Evolutionary conservation across 768 basidiomycete genomes (phyloP), one percentile per base, ranked within the genome.

Genomic region (Amanita phalloides): DNA sequence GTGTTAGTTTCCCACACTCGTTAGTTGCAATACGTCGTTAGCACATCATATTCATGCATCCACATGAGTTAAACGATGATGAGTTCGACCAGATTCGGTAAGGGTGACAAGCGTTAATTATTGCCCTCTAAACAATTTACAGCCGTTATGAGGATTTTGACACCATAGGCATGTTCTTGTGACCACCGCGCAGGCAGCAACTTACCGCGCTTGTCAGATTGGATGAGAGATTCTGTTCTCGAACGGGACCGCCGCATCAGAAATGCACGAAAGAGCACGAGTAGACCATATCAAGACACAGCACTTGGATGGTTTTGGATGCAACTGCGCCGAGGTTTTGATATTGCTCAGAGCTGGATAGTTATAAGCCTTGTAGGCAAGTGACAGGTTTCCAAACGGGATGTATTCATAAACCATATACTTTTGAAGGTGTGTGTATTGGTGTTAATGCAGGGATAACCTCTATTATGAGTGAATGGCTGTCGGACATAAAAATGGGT

Each of bases 401-500:
- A 21, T 45, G 10, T 35, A 23, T 53, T 21, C 51, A 13, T 10
- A 33, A 11, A 28, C 36, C 7, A 45, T 39, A 32, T 3, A 37
- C 37, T 41, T 35, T 33, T 43, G 33, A 61, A 95, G 95, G 95
- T 9, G 75, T 91, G 23, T 82, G 79, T 57, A 98, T 99, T 55
- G 96, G 96, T 30, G 64, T 92, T 38, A 96, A 90, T 59, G 91
- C 93, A n/a, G 95, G 91, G 7, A 66, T 98, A 48, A 93, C 96
- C 48, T 92, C 93, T 28, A 96, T 99, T 58, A 71, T 93, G 54
- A 96, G 91, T 45, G 90, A 89, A 68, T 99, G 96, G 96, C 78
- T 99, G 21, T 92, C 93, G 2, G 95, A 98, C 66, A 82, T 98
- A 57, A 98, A 97, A 71, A 87, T 94, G 72, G 96, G 96, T 1